Evolutionary conservation across 78 protist species (phyloP).

Genomic region (Dictyostelium firmibasis): DNA sequence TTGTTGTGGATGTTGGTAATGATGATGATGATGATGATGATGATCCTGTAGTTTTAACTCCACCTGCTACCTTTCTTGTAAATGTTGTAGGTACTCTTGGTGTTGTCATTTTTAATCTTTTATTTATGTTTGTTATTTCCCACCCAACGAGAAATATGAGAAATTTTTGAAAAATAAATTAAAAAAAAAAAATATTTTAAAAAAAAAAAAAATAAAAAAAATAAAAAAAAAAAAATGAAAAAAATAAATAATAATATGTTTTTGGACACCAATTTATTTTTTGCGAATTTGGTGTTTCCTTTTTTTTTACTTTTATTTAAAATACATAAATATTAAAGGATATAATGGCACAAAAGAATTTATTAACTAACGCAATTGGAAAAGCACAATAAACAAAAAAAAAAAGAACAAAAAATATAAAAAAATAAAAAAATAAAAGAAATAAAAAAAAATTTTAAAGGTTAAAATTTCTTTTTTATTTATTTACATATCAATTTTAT

Average conservation of each 20-base stretch:
- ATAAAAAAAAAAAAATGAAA: background rate
- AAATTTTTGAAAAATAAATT: background rate
- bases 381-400: too few relatives aligned
- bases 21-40: background rate
- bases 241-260: too few relatives aligned
- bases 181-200: constrained; percentile 4
- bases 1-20: background rate
- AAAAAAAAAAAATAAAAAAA: background rate
- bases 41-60: background rate
- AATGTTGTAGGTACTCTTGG: constrained; percentile 63
- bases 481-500: too few relatives aligned
- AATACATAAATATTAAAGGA: too few relatives aligned
- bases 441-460: background rate
- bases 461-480: background rate
- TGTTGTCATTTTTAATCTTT: background rate
- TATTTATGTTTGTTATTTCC: background rate
- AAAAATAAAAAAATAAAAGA: too few relatives aligned
- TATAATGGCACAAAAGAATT: too few relatives aligned
- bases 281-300: too few relatives aligned
- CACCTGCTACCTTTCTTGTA: constrained; percentile 24
- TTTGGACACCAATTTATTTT: too few relatives aligned
- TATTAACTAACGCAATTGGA: too few relatives aligned
- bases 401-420: too few relatives aligned
- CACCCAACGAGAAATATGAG: background rate
- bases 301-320: too few relatives aligned